Evolutionary conservation across 2,329 filamentous ascomycete species (phyloP).

Genomic region (Pseudocercospora eumusae): DNA sequence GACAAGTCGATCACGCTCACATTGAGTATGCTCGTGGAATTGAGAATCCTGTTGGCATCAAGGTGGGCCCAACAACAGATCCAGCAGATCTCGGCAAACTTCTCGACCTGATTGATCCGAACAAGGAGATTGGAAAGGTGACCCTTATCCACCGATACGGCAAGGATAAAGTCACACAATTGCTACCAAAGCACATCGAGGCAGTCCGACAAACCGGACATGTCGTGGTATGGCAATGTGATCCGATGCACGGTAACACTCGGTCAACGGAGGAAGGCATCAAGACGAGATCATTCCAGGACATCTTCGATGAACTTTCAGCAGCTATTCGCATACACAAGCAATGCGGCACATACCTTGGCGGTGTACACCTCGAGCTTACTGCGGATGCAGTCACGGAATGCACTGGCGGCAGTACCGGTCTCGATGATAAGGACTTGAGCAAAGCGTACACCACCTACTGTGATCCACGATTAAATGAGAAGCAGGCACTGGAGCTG

Average conservation of each 20-base stretch:
- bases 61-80: conserved; percentile 86
- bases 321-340: conserved; percentile 83
- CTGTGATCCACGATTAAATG: conserved; percentile 92
- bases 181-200: conserved; percentile 83
- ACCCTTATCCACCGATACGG: conserved; percentile 97
- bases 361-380: conserved; percentile 91
- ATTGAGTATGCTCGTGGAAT: conserved; percentile 97
- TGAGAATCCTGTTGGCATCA: conserved; percentile 93
- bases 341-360: conserved; percentile 79
- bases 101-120: conserved; percentile 82
- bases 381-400: conserved; percentile 96
- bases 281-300: conserved; percentile 88
- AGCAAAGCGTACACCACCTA: conserved; percentile 91
- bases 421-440: conserved; percentile 82
- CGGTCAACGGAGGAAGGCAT: conserved; percentile 70
- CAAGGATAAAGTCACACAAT: conserved; percentile 69
- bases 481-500: conserved; percentile 95
- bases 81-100: conserved; percentile 73
- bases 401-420: conserved; percentile 87
- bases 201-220: conserved; percentile 79
- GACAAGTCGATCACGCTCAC: conserved; percentile 89
- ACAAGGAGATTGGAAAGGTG: conserved; percentile 81
- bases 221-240: conserved; percentile 91
- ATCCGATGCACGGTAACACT: conserved; percentile 93
- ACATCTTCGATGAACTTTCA: conserved; percentile 84